A percentile compares a stretch with the other conserved stretches of the same genome.
phyloP scores from a whole-genome alignment of 345 rosid genomes.

The Sisymbrium altissimum region DNA sequence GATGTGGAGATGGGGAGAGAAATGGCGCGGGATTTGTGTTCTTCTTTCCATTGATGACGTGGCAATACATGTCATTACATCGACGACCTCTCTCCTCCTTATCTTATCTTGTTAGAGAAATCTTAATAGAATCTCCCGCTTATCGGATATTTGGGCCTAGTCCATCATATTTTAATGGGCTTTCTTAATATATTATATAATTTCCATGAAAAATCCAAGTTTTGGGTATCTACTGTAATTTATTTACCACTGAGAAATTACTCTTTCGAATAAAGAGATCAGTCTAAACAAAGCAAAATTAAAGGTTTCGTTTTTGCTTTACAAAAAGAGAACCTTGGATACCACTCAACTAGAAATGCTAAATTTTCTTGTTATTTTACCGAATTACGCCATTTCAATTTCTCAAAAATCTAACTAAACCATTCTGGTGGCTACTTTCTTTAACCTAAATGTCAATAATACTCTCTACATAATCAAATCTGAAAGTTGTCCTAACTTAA shows the following conservation, averaged over 20 bases:
- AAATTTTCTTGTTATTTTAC: background rate
- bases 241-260: background rate
- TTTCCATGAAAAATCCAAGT: background rate
- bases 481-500: background rate
- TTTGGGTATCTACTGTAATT: background rate
- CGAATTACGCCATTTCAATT: background rate
- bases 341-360: slow-evolving; percentile 24
- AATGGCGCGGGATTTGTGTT: slow-evolving; percentile 16
- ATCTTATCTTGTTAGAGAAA: slow-evolving; percentile 12
- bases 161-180: background rate
- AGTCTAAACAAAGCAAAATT: background rate
- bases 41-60: slow-evolving; percentile 16
- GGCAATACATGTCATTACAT: slow-evolving; percentile 16
- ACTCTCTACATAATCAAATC: background rate
- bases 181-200: background rate
- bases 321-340: slow-evolving; percentile 19
- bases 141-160: background rate
- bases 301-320: slow-evolving; percentile 12
- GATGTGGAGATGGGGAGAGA: background rate
- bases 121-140: background rate
- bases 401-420: too few species aligned
- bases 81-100: slow-evolving; percentile 11
- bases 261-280: background rate
- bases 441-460: background rate
- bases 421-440: too few species aligned